A percentile compares a stretch with the other conserved stretches of the same genome.
These are phyloP conservation scores for Neospora caninum DNA, from an alignment of 169 alveolate genomes.

Conservation along the genomic window DNA sequence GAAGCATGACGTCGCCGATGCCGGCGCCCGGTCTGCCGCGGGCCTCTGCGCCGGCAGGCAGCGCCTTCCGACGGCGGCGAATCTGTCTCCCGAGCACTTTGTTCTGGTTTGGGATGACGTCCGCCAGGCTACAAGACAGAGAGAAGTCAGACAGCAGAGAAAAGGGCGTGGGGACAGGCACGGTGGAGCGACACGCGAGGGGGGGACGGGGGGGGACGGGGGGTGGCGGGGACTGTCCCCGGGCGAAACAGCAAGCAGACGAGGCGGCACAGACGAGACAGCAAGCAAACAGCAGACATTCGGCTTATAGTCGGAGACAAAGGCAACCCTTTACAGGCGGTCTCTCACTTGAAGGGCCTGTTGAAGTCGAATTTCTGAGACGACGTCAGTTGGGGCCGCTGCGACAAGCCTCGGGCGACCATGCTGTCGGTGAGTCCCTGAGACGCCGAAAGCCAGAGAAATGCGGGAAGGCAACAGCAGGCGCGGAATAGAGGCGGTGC, in stretches of 20 bases:
- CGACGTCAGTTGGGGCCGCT: constrained; percentile 67
- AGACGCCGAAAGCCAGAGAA: background rate
- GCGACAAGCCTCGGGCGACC: constrained; percentile 53
- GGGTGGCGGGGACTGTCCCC: too few relatives aligned
- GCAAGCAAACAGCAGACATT: too few relatives aligned
- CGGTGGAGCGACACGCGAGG: too few relatives aligned
- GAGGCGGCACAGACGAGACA: too few relatives aligned
- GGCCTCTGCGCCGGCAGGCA: background rate
- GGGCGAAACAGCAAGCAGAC: too few relatives aligned
- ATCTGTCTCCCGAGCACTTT: constrained; percentile 10
- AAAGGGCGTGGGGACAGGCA: too few relatives aligned
- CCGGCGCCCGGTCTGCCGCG: constrained; percentile 12
- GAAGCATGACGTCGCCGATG: background rate
- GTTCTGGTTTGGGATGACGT: constrained; percentile 18
- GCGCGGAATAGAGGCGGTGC: too few relatives aligned
- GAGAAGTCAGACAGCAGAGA: background rate
- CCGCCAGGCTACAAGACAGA: background rate
- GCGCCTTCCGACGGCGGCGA: background rate
- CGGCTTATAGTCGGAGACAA: too few relatives aligned
- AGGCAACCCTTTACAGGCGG: background rate
- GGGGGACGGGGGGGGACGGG: too few relatives aligned
- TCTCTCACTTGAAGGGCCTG: constrained; percentile 42
- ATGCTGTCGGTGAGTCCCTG: constrained; percentile 33
- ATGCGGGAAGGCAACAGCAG: background rate
- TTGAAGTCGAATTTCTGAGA: constrained; percentile 57